phyloP scores from a whole-genome alignment of 2,329 filamentous ascomycete genomes.

The Talaromyces sp. region DNA sequence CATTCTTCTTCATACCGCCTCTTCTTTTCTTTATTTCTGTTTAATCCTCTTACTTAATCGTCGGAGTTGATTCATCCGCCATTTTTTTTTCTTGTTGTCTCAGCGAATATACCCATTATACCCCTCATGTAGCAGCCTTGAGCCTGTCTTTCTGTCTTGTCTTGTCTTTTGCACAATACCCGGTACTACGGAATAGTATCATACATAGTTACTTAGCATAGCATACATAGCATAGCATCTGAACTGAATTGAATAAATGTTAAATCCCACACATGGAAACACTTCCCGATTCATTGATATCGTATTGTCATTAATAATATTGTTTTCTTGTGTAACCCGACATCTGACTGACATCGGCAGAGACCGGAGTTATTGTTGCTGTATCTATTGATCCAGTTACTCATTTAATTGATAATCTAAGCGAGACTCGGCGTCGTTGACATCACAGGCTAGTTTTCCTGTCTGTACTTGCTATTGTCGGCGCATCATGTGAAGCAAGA shows the following conservation, averaged over 20 bases:
- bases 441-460: neutral
- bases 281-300: too few relatives aligned
- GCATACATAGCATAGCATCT: neutral
- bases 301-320: too few relatives aligned
- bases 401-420: neutral
- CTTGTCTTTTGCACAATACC: neutral
- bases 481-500: neutral
- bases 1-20: neutral
- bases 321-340: neutral
- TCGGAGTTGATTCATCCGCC: neutral
- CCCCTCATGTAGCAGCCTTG: constrained; percentile 6
- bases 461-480: neutral
- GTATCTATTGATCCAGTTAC: too few relatives aligned
- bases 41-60: neutral
- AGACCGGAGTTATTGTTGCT: neutral
- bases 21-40: neutral
- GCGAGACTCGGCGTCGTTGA: too few relatives aligned
- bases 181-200: neutral
- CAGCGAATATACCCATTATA: constrained; percentile 5
- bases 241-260: neutral
- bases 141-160: neutral
- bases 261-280: too few relatives aligned
- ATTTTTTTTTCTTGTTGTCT: neutral
- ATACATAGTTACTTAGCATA: neutral
- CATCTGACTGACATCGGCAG: neutral